Conservation (phyloP, 352 stramenopile species). For the Globisporangium okanoganense region DNA sequence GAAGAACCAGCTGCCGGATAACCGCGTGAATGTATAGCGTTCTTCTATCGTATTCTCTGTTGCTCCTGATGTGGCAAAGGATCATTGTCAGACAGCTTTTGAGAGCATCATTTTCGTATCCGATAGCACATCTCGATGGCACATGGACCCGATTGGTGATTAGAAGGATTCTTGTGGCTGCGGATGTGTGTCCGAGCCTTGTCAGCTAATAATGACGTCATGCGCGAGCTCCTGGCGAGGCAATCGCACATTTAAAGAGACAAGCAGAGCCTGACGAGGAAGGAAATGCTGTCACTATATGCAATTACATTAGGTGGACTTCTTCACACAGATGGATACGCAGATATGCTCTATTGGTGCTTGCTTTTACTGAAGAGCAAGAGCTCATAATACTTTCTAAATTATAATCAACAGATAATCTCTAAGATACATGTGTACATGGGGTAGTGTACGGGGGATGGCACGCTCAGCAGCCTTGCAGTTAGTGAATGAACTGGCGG, state of each 20-base stretch:
- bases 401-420: conserved; percentile 17
- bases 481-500: conserved; percentile 46
- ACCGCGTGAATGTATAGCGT: conserved; percentile 48
- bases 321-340: background rate
- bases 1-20: conserved; percentile 42
- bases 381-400: conserved; percentile 19
- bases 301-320: background rate
- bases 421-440: conserved; percentile 10
- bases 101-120: no score
- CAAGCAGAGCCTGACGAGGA: no score
- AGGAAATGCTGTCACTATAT: background rate
- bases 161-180: no score
- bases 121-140: no score
- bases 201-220: no score
- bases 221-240: no score
- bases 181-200: no score
- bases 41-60: background rate
- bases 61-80: no score
- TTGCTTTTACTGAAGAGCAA: background rate
- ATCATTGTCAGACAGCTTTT: no score
- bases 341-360: background rate
- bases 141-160: no score
- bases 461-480: background rate
- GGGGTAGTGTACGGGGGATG: background rate
- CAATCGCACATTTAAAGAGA: no score